Evolutionary conservation across 352 stramenopile genomes (phyloP).

Genomic region (Globisporangium barbulae): DNA sequence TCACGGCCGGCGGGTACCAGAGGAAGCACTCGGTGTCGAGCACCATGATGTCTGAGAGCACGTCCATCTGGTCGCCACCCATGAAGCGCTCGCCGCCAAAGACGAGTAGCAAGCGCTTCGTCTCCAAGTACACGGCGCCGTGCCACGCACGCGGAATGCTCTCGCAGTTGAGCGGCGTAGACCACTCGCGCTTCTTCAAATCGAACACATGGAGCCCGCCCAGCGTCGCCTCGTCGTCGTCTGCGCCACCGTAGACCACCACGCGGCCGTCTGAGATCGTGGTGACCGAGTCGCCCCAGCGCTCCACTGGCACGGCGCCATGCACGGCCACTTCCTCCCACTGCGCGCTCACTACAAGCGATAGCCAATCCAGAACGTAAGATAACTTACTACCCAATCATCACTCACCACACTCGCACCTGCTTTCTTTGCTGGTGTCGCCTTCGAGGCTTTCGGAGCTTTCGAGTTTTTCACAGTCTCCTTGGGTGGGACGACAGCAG

Average conservation of each 20-base stretch:
- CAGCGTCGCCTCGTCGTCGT: slow-evolving; percentile 80
- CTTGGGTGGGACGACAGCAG: slow-evolving; percentile 4
- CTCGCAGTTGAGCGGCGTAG: slow-evolving; percentile 86
- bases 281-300: slow-evolving; percentile 91
- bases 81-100: slow-evolving; percentile 89
- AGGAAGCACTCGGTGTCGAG: slow-evolving; percentile 93
- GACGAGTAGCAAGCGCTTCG: slow-evolving; percentile 88
- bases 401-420: slow-evolving; percentile 16
- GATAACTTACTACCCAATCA: neutral
- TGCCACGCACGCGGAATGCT: slow-evolving; percentile 90
- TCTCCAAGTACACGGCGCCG: slow-evolving; percentile 83
- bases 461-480: neutral
- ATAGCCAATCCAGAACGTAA: neutral
- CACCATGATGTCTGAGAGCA: slow-evolving; percentile 86
- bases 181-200: slow-evolving; percentile 69
- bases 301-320: slow-evolving; percentile 36
- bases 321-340: slow-evolving; percentile 43
- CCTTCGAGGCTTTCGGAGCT: slow-evolving; percentile 10
- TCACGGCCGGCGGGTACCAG: slow-evolving; percentile 91
- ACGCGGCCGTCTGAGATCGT: slow-evolving; percentile 84
- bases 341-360: slow-evolving; percentile 17
- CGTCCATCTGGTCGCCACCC: slow-evolving; percentile 57
- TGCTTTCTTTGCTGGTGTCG: slow-evolving; percentile 18
- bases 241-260: slow-evolving; percentile 90
- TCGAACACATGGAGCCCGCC: slow-evolving; percentile 88